Evolutionary conservation across 768 basidiomycete species (phyloP), one percentile per base, ranked within the genome.

Genomic region (Sarcodon aspratus): DNA sequence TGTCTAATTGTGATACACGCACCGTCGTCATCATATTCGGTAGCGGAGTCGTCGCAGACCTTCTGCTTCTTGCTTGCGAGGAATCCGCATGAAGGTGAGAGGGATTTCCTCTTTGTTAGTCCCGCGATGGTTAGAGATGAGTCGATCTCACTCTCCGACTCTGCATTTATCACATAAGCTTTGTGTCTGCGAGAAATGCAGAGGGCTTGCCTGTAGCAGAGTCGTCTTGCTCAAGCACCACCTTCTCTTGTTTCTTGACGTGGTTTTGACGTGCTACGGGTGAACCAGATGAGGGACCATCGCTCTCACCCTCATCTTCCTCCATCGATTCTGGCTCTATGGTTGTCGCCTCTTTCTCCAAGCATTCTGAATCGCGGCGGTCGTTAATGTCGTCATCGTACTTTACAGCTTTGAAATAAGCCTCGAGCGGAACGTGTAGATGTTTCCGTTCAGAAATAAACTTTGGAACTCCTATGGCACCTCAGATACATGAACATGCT

Each of bases 1-100:
- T 32, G 45, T 15, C 18, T 46, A 6, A 32, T 15, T 36, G 7
- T 36, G 35, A 57, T 50, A 52, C 44, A 44, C 45, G 11, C 17
- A 42, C 40, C 40, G 27, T 42, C 40, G 27, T 42, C 40, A 8
- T 62, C 58, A 21, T 53, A 59, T 50, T 69, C 49, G 6, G 49
- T 50, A 18, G 35, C 47, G 8, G 49, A 50, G 15, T 49, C 47
- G n/a, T 50, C 49, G 27, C 21, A 42, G 7, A 42, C 17, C 40
- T 42, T 42, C 40, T n/a, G 40, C 27, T 27, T 15, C 40, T 42
- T 42, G 6, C 40, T 42, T n/a, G 40, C 44, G 1, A 11, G 13
- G 5, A 42, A 9, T 5, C 40, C 40, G 40, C 5, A 13, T 12
- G 12, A 45, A 11, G 1, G 1, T 48, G n/a, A 15, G 31, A 31